Evolutionary conservation across 768 basidiomycete species (phyloP).

Genomic region (Tricholoma sp.): DNA sequence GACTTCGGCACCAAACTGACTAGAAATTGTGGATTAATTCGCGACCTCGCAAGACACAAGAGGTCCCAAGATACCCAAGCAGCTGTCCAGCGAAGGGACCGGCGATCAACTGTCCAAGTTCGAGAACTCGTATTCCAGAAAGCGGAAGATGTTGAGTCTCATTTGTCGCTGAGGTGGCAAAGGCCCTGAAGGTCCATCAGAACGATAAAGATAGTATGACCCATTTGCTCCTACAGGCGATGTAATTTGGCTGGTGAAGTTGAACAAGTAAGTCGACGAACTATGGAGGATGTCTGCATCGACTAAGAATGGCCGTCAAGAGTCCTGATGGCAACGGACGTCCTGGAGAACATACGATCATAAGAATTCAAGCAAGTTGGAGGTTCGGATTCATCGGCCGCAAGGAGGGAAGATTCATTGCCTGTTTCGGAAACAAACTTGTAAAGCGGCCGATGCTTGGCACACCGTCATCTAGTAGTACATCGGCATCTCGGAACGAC

Average conservation of each 20-base stretch:
- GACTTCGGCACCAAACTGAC: slow-evolving; percentile 68
- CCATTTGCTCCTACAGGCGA: background rate
- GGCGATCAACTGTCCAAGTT: slow-evolving; percentile 67
- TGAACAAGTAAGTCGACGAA: background rate
- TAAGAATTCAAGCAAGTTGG: too few relatives aligned
- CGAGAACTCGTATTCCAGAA: slow-evolving; percentile 58
- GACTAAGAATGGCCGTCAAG: background rate
- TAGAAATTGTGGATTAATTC: slow-evolving; percentile 18
- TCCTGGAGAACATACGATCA: background rate
- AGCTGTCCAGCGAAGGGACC: slow-evolving; percentile 72
- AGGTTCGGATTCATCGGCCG: too few relatives aligned
- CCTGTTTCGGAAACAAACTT: too few relatives aligned
- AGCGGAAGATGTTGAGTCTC: slow-evolving; percentile 43
- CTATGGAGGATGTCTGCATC: background rate
- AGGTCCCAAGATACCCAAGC: slow-evolving; percentile 44
- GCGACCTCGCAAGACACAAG: background rate
- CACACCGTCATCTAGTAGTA: too few relatives aligned
- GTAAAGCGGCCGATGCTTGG: too few relatives aligned
- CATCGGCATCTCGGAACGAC: too few relatives aligned
- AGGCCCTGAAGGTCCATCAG: slow-evolving; percentile 4
- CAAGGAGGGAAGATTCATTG: too few relatives aligned
- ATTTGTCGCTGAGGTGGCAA: slow-evolving; percentile 10
- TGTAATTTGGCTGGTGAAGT: background rate
- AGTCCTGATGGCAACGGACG: background rate
- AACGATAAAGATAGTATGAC: background rate